A percentile compares a stretch with the other conserved stretches of the same genome.
Evolutionary conservation across 495 filamentous ascomycete genomes (phyloP).

Genomic region (Penicillium riverlandense): DNA sequence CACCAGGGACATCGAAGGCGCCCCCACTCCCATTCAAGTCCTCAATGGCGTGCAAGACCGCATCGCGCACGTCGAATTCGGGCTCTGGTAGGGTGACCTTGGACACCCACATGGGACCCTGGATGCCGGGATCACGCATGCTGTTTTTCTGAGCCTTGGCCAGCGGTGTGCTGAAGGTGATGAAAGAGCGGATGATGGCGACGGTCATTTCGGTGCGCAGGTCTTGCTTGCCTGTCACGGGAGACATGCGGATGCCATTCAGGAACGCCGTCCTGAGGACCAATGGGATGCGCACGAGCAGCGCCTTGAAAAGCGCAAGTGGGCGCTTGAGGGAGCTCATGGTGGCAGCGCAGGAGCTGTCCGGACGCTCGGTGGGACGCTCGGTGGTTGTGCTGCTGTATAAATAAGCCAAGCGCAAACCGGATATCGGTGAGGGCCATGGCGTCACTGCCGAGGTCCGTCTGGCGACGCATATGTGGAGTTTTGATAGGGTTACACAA

Average conservation of each 20-base stretch:
- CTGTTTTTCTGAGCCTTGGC: conserved; percentile 56
- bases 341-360: neutral
- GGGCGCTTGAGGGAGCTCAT: conserved; percentile 32
- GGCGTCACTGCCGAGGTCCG: conserved; percentile 17
- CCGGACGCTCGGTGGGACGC: neutral
- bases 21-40: conserved; percentile 45
- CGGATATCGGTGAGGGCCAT: conserved; percentile 6
- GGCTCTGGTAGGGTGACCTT: conserved; percentile 53
- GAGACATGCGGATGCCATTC: conserved; percentile 59
- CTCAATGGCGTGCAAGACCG: conserved; percentile 57
- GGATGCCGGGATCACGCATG: conserved; percentile 57
- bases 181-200: conserved; percentile 58
- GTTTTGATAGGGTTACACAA: too few species aligned
- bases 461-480: neutral
- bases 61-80: conserved; percentile 49
- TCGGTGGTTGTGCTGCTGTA: neutral
- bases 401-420: conserved; percentile 2
- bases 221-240: conserved; percentile 67
- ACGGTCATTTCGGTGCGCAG: conserved; percentile 69
- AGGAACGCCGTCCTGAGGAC: conserved; percentile 58
- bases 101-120: conserved; percentile 75
- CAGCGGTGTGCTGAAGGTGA: conserved; percentile 42
- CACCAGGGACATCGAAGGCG: conserved; percentile 45
- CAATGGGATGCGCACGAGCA: conserved; percentile 56
- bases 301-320: conserved; percentile 34